Percentiles rank a stretch among this genome's conserved stretches.
Conservation (phyloP, 768 basidiomycete genomes). For the Russula foetens region DNA sequence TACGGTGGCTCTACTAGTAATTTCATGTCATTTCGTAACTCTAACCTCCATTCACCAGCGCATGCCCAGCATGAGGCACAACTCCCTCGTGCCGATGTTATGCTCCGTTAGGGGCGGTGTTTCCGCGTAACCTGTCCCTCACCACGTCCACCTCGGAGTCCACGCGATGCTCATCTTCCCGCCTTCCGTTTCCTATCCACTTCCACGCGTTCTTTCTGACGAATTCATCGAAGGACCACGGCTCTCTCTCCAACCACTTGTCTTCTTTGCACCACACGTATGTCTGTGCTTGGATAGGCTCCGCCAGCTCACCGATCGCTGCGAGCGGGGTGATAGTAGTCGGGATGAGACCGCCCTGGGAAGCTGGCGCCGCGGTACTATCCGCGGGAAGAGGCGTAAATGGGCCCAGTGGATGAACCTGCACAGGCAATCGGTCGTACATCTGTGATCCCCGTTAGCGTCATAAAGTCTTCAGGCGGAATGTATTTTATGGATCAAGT, state of each 20-base stretch:
- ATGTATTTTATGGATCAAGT: not conserved
- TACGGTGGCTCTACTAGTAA: too few species aligned
- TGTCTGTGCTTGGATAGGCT: conserved; percentile 46
- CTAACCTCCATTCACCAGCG: too few species aligned
- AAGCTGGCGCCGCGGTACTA: not conserved
- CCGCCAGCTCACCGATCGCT: conserved; percentile 27
- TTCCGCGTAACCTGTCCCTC: too few species aligned
- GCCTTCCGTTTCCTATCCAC: too few species aligned
- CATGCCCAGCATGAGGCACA: too few species aligned
- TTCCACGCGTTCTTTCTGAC: conserved; percentile 67
- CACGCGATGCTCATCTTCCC: too few species aligned
- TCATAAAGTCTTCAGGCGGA: not conserved
- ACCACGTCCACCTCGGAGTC: too few species aligned
- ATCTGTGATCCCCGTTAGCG: conserved; percentile 37
- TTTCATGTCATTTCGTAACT: too few species aligned
- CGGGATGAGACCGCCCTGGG: conserved; percentile 31
- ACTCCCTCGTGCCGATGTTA: too few species aligned
- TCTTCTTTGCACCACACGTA: conserved; percentile 58
- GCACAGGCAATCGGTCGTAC: conserved; percentile 50
- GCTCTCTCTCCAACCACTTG: conserved; percentile 37
- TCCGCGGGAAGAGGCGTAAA: conserved; percentile 26
- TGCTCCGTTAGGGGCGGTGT: too few species aligned
- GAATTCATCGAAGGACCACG: conserved; percentile 85
- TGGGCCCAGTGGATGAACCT: conserved; percentile 47
- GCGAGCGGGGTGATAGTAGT: conserved; percentile 36